Evolutionary conservation across 345 rosid genomes (phyloP), one percentile per base, ranked within the genome.

Genomic region (Anastatica hierochuntica): DNA sequence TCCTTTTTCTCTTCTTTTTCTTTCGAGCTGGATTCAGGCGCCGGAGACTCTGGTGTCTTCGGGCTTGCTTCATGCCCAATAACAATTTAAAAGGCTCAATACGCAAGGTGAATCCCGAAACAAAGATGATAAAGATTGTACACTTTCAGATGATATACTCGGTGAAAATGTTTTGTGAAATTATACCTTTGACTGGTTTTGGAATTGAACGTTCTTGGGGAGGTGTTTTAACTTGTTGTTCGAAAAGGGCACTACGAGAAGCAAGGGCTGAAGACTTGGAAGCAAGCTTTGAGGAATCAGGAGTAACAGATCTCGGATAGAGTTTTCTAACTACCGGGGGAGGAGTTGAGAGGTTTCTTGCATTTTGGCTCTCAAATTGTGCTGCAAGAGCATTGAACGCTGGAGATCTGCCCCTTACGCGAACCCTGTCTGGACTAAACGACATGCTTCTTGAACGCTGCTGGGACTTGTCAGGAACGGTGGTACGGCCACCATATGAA

Each of bases 291-390:
- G 63, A 64, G 42, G 94, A 76, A 69, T 85, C 97, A 14, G 97
- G 97, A 26, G 83, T 85, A n/a, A 58, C 77, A 10, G 99, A 94
- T 70, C 84, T 88, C 3, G 96, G 97, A 67, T 85, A 88, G 47
- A 86, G 66, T 76, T 88, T 94, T 65, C 85, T 74, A 55, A 78
- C 89, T 33, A 62, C 72, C 1, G 68, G 72, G 4, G 72, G 72
- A 55, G 72, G 72, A 46, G 72, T 68, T 16, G 72, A 68, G 44
- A 68, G 72, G 16, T 68, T 68, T 55, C 72, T 54, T 20, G 72
- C 68, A 49, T 62, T 68, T 49, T 62, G 63, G 43, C 36, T 68
- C 49, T 68, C 72, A 48, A 68, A 68, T 37, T 68, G 62, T 36
- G 72, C 72, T 41, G 72, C 72, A 0, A 68, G 68, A 20, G 72